Conservation (phyloP, 257 asterid species). For the Plantago elongata region DNA sequence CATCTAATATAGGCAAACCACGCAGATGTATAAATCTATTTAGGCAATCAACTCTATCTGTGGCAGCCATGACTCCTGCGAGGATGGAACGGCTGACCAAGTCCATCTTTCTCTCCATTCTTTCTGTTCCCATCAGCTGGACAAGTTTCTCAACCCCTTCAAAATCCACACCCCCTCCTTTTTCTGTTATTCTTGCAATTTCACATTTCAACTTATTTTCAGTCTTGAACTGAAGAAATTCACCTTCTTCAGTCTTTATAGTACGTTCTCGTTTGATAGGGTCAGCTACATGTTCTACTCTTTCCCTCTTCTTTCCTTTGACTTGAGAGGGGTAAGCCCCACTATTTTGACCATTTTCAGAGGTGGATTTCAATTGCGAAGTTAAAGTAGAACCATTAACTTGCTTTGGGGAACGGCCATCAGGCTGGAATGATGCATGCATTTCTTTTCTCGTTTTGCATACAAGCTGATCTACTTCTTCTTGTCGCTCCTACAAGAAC, state of each 20-base stretch:
- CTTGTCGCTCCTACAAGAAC: conserved; percentile 39
- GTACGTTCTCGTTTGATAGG: conserved; percentile 33
- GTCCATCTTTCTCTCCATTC: conserved; percentile 34
- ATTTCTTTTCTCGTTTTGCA: conserved; percentile 36
- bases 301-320: conserved; percentile 50
- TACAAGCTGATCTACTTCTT: conserved; percentile 44
- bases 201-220: conserved; percentile 32
- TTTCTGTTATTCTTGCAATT: conserved; percentile 35
- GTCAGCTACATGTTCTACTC: conserved; percentile 32
- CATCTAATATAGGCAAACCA: conserved; percentile 52
- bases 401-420: conserved; percentile 43
- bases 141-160: conserved; percentile 44
- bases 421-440: conserved; percentile 40
- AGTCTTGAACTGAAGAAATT: conserved; percentile 17
- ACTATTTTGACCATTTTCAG: conserved; percentile 31
- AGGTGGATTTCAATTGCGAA: conserved; percentile 30
- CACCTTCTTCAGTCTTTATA: conserved; percentile 30
- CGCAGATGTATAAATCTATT: conserved; percentile 43
- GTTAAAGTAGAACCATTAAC: conserved; percentile 31
- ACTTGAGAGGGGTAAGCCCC: conserved; percentile 29
- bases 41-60: conserved; percentile 50
- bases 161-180: conserved; percentile 33
- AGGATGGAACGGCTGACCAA: conserved; percentile 35
- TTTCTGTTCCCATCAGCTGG: conserved; percentile 39
- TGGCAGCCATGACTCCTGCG: conserved; percentile 48